Conservation (phyloP, 441 rosid genomes). For the Brassica hybrid region DNA sequence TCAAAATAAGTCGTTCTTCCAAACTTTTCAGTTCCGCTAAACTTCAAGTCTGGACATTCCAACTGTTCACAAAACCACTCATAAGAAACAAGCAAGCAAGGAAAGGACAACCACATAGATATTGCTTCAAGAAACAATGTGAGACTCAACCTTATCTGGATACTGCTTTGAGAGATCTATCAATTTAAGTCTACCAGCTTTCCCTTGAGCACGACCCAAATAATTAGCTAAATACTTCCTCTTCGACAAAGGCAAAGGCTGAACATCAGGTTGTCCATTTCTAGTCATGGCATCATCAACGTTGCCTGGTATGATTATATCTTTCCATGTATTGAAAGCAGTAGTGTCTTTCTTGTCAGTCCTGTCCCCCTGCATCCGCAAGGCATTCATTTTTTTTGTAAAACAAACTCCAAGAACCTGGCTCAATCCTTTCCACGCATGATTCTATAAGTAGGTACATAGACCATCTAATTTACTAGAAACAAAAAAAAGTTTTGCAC, state of each 20-base stretch:
- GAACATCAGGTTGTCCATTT: constrained; percentile 50
- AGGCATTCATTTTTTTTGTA: constrained; percentile 14
- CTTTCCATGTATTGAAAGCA: constrained; percentile 89
- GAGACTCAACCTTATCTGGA: constrained; percentile 75
- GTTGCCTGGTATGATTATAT: constrained; percentile 82
- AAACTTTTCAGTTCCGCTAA: constrained; percentile 80
- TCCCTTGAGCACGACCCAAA: constrained; percentile 91
- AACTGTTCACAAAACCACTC: constrained; percentile 57
- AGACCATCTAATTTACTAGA: background rate
- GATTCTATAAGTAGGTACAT: no score
- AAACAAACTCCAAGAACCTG: no score
- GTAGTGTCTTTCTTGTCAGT: constrained; percentile 89
- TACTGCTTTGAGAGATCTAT: constrained; percentile 81
- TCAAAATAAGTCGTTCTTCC: constrained; percentile 86
- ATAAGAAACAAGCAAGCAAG: constrained; percentile 15
- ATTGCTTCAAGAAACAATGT: constrained; percentile 20
- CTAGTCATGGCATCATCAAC: constrained; percentile 78
- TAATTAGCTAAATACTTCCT: constrained; percentile 87
- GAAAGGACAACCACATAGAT: no score
- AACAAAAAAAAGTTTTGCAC: background rate
- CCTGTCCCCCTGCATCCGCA: constrained; percentile 80
- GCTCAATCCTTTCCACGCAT: no score
- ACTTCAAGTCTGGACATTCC: constrained; percentile 95
- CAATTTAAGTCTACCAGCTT: constrained; percentile 80
- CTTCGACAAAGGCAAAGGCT: constrained; percentile 75